Evolutionary conservation across 331 rosid species (phyloP).

Genomic region (Spiraea crenata): DNA sequence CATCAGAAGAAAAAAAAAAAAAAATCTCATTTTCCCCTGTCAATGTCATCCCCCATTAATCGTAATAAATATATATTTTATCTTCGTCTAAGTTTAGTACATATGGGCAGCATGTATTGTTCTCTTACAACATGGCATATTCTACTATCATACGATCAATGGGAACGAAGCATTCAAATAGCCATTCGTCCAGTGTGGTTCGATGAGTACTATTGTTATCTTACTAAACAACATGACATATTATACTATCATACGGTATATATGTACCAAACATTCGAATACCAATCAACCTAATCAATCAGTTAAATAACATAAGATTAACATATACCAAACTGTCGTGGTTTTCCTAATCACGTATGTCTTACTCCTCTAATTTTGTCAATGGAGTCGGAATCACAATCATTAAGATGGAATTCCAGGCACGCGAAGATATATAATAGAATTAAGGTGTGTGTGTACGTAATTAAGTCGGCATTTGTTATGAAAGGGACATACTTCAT

Average conservation of each 20-base stretch:
- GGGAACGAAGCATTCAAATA: too few relatives aligned
- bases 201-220: too few relatives aligned
- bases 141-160: too few relatives aligned
- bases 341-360: neutral
- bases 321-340: neutral
- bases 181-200: too few relatives aligned
- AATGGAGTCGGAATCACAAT: neutral
- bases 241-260: neutral
- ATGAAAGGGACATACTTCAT: neutral
- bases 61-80: slow-evolving; percentile 5
- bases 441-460: neutral
- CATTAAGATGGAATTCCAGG: slow-evolving; percentile 3
- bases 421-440: neutral
- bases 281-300: neutral
- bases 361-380: neutral
- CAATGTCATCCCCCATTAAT: neutral
- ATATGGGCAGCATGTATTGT: too few relatives aligned
- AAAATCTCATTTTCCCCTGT: neutral
- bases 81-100: neutral
- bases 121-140: too few relatives aligned
- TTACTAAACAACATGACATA: too few relatives aligned
- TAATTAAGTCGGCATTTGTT: neutral
- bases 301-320: neutral
- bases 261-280: neutral
- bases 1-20: neutral